Percentiles rank a stretch among this genome's conserved stretches.
These are phyloP conservation scores for Daedaleopsis nitida DNA, from an alignment of 768 basidiomycete species.

Conservation along the genomic window DNA sequence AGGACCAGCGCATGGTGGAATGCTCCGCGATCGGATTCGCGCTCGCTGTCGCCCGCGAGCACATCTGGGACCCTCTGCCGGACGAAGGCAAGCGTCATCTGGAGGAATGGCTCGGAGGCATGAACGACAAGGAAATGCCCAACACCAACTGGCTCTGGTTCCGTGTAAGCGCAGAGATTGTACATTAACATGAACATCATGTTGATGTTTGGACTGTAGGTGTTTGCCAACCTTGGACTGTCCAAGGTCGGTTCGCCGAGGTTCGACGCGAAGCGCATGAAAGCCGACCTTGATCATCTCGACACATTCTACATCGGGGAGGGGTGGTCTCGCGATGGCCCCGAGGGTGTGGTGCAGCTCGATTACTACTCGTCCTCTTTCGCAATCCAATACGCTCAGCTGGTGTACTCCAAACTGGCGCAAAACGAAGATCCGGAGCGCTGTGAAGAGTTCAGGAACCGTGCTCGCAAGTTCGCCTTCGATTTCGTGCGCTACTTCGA, in stretches of 20 bases:
- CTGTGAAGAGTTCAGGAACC: conserved; percentile 63
- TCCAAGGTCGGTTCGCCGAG: conserved; percentile 59
- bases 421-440: conserved; percentile 62
- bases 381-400: conserved; percentile 75
- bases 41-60: conserved; percentile 63
- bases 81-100: conserved; percentile 56
- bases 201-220: conserved; percentile 37
- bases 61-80: conserved; percentile 63
- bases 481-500: conserved; percentile 81
- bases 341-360: conserved; percentile 74
- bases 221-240: conserved; percentile 75
- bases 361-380: conserved; percentile 82
- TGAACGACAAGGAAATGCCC: conserved; percentile 84
- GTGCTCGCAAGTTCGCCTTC: conserved; percentile 62
- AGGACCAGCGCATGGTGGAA: conserved; percentile 83
- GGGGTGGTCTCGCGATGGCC: conserved; percentile 79
- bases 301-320: conserved; percentile 79
- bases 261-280: conserved; percentile 63
- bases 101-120: conserved; percentile 68
- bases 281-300: conserved; percentile 72
- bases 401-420: conserved; percentile 69
- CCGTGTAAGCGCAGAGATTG: conserved; percentile 45
- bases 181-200: too few species aligned
- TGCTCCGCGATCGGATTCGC: conserved; percentile 77
- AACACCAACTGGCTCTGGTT: conserved; percentile 89